phyloP scores from a whole-genome alignment of 2,329 filamentous ascomycete species.

The Nothophoma quercina region DNA sequence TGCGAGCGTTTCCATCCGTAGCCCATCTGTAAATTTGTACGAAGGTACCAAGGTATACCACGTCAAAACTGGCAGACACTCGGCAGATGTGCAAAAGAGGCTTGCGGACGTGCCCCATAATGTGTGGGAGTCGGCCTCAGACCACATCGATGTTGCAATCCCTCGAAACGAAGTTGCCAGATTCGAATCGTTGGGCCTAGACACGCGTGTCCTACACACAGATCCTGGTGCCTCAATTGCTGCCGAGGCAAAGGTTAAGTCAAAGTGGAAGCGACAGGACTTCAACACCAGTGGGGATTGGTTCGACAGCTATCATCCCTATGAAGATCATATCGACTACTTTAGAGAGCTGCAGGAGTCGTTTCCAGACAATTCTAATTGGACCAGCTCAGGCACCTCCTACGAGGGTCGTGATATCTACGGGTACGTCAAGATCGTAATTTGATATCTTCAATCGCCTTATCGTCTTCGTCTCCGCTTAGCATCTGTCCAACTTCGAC shows the following conservation, averaged over 20 bases:
- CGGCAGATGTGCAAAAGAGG: slow-evolving; percentile 43
- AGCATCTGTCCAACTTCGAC: not conserved
- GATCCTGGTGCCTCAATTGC: slow-evolving; percentile 55
- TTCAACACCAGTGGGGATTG: slow-evolving; percentile 29
- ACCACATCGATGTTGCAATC: slow-evolving; percentile 54
- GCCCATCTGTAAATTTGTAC: slow-evolving; percentile 41
- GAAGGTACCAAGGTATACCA: slow-evolving; percentile 54
- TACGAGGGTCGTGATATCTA: slow-evolving; percentile 43
- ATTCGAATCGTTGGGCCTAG: slow-evolving; percentile 50
- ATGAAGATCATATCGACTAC: slow-evolving; percentile 37
- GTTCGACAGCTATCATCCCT: slow-evolving; percentile 45
- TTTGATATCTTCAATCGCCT: too few relatives aligned
- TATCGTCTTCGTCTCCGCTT: too few relatives aligned
- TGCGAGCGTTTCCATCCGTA: slow-evolving; percentile 29
- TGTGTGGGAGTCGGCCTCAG: slow-evolving; percentile 46
- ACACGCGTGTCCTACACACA: slow-evolving; percentile 51
- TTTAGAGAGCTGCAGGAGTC: slow-evolving; percentile 35
- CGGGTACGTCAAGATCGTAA: slow-evolving; percentile 12
- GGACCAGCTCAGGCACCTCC: slow-evolving; percentile 39
- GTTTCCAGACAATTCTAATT: slow-evolving; percentile 38
- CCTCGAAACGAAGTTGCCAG: slow-evolving; percentile 48
- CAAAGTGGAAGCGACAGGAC: slow-evolving; percentile 31
- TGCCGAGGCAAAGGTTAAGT: slow-evolving; percentile 55
- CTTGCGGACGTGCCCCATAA: slow-evolving; percentile 48
- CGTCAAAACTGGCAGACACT: slow-evolving; percentile 45